Conservation (phyloP, 768 basidiomycete genomes). For the Pulveroboletus ravenelii region DNA sequence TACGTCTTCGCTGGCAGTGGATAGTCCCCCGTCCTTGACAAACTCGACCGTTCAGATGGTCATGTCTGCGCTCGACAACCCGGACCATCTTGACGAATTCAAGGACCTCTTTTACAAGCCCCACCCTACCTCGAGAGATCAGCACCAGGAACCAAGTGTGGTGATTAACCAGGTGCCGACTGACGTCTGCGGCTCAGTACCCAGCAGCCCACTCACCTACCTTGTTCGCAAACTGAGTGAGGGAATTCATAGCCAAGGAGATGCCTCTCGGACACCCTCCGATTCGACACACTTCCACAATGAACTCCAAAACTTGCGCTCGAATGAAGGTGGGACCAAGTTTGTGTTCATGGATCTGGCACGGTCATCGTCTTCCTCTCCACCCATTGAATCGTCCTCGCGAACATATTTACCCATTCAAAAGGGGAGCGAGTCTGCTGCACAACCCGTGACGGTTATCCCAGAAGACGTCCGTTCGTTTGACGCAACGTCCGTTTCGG, state of each 20-base stretch:
- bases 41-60: constrained; percentile 35
- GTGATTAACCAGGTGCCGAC: constrained; percentile 23
- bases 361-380: constrained; percentile 15
- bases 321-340: constrained; percentile 10
- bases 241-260: constrained; percentile 29
- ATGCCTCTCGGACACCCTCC: constrained; percentile 8
- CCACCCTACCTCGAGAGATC: neutral
- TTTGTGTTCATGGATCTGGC: constrained; percentile 18
- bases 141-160: neutral
- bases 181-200: constrained; percentile 28
- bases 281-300: constrained; percentile 15
- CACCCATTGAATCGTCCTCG: constrained; percentile 6
- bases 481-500: constrained; percentile 19
- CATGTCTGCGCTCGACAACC: constrained; percentile 47
- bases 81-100: constrained; percentile 69
- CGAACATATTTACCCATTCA: constrained; percentile 7
- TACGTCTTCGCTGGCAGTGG: constrained; percentile 2
- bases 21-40: constrained; percentile 24
- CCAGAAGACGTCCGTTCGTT: constrained; percentile 27
- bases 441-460: constrained; percentile 3
- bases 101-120: constrained; percentile 71
- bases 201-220: constrained; percentile 34
- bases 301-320: constrained; percentile 6
- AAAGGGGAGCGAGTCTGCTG: constrained; percentile 1
- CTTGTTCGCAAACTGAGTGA: constrained; percentile 40